phyloP scores from a whole-genome alignment of 768 basidiomycete species.

The Panaeolus cyanescens region DNA sequence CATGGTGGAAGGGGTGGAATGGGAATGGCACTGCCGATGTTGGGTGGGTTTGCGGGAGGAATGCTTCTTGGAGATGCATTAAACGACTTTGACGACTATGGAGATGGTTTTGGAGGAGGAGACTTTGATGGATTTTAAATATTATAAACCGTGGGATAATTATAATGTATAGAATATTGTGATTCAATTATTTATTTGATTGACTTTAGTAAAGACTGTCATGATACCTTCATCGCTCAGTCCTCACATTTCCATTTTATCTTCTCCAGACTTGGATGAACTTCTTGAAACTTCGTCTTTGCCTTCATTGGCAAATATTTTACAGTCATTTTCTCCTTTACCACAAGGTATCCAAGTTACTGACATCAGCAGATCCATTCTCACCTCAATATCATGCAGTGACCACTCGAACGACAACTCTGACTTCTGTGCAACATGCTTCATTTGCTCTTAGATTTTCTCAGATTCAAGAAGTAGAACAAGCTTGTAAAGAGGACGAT shows the following conservation, averaged over 20 bases:
- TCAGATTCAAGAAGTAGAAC: conserved; percentile 69
- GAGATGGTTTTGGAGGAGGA: conserved; percentile 26
- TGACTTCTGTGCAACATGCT: conserved; percentile 68
- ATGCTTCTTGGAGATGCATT: conserved; percentile 48
- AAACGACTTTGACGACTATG: conserved; percentile 24
- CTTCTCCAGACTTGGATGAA: conserved; percentile 69
- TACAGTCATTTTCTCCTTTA: conserved; percentile 85
- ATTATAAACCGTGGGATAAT: not conserved
- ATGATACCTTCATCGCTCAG: conserved; percentile 73
- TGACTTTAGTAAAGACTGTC: conserved; percentile 30
- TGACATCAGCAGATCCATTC: not conserved
- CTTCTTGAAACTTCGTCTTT: conserved; percentile 60
- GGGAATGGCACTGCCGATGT: conserved; percentile 40
- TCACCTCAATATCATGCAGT: conserved; percentile 43
- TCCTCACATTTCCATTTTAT: conserved; percentile 76
- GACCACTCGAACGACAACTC: conserved; percentile 74
- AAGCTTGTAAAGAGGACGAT: conserved; percentile 76
- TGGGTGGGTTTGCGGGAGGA: conserved; percentile 52
- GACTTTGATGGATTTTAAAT: conserved; percentile 19
- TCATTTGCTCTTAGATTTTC: conserved; percentile 82
- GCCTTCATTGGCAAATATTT: conserved; percentile 70
- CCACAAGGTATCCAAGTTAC: conserved; percentile 60
- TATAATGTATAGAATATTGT: not conserved
- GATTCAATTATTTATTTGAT: not conserved
- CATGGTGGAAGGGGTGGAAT: conserved; percentile 26